These are phyloP conservation scores for Medicago truncatula DNA, from an alignment of 306 rosid species.

Conservation along the genomic window DNA sequence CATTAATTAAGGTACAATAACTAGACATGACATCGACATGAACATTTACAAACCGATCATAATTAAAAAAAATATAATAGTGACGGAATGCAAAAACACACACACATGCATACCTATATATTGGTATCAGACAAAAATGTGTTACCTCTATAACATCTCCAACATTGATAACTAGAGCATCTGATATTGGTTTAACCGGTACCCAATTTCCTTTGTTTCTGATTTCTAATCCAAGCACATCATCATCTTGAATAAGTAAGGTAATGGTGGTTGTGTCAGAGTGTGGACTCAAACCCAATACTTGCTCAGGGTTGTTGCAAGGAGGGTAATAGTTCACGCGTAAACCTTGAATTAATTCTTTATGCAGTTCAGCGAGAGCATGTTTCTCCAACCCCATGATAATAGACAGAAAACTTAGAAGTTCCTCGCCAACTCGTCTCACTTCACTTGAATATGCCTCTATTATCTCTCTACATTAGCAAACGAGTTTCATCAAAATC, in stretches of 20 bases:
- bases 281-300: conserved; percentile 55
- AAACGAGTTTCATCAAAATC: not conserved
- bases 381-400: conserved; percentile 48
- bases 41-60: too few species aligned
- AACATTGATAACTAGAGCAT: conserved; percentile 46
- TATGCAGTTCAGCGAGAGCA: conserved; percentile 45
- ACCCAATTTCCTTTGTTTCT: conserved; percentile 51
- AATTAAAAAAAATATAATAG: too few species aligned
- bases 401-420: conserved; percentile 41
- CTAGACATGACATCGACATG: too few species aligned
- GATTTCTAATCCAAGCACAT: conserved; percentile 48
- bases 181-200: conserved; percentile 40
- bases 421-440: conserved; percentile 41
- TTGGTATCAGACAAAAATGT: too few species aligned
- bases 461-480: conserved; percentile 40
- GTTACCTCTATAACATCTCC: conserved; percentile 47
- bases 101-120: too few species aligned
- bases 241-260: conserved; percentile 52
- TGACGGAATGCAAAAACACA: too few species aligned
- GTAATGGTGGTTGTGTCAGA: conserved; percentile 54
- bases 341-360: conserved; percentile 31
- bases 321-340: conserved; percentile 54
- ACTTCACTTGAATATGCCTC: conserved; percentile 50
- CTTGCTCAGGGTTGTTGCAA: conserved; percentile 51
- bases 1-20: too few species aligned